phyloP scores from a whole-genome alignment of 129 eudicot species.

The Pulicaria dysenterica region DNA sequence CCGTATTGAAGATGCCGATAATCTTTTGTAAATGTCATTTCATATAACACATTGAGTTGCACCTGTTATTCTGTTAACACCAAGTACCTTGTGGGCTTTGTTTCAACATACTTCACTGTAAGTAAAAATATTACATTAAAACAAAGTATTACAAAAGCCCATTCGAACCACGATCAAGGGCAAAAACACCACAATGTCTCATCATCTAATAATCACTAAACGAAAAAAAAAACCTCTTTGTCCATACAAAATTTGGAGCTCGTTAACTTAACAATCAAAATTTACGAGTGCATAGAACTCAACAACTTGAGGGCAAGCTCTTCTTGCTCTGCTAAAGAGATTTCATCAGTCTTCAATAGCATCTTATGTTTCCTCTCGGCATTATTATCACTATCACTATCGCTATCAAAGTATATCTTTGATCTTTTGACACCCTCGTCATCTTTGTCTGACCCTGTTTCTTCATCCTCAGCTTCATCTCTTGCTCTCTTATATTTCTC shows the following conservation, averaged over 20 bases:
- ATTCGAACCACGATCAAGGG: not conserved
- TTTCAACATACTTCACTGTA: too few relatives aligned
- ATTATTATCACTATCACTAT: slow-evolving; percentile 57
- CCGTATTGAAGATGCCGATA: too few relatives aligned
- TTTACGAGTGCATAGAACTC: slow-evolving; percentile 68
- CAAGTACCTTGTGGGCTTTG: too few relatives aligned
- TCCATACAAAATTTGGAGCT: slow-evolving; percentile 19
- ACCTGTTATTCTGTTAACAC: too few relatives aligned
- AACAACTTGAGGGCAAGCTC: slow-evolving; percentile 88
- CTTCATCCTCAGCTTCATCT: slow-evolving; percentile 52
- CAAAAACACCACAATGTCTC: slow-evolving; percentile 1
- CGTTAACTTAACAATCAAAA: not conserved
- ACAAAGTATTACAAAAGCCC: too few relatives aligned
- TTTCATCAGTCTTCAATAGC: slow-evolving; percentile 41
- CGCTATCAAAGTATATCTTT: slow-evolving; percentile 70
- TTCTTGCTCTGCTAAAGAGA: slow-evolving; percentile 86
- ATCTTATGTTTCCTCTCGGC: slow-evolving; percentile 41
- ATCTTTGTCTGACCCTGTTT: slow-evolving; percentile 57
- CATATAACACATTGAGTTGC: too few relatives aligned
- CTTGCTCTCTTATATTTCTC: slow-evolving; percentile 66
- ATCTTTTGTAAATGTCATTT: too few relatives aligned
- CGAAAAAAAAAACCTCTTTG: not conserved
- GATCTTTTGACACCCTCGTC: slow-evolving; percentile 32
- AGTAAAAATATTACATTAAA: too few relatives aligned
- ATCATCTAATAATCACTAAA: slow-evolving; percentile 5